Evolutionary conservation across 2,329 filamentous ascomycete genomes (phyloP).

Genomic region (Metarhizium guizhouense): DNA sequence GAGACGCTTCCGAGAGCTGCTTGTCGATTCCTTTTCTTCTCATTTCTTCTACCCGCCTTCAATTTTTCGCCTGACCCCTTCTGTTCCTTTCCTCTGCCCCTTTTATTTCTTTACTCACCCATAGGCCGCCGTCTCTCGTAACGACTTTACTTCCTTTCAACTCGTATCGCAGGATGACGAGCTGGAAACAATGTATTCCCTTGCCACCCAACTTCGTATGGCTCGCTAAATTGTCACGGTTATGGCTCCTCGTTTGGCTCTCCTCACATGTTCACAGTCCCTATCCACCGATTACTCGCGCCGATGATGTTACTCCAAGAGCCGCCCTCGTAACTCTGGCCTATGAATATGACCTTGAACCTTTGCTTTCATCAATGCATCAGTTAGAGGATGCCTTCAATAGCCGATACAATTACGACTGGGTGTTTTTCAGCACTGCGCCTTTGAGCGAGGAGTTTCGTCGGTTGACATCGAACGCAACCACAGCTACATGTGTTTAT

Average conservation of each 20-base stretch:
- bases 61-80: background rate
- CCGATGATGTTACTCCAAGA: constrained; percentile 15
- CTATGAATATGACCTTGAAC: constrained; percentile 20
- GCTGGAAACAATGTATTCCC: background rate
- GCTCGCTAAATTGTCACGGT: constrained; percentile 5
- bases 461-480: constrained; percentile 54
- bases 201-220: constrained; percentile 1
- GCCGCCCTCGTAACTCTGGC: constrained; percentile 24
- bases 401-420: constrained; percentile 73
- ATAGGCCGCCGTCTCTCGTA: background rate
- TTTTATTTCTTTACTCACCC: background rate
- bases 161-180: constrained; percentile 7
- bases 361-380: constrained; percentile 34
- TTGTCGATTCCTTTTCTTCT: background rate
- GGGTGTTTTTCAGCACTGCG: constrained; percentile 80
- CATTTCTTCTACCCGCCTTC: background rate
- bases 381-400: constrained; percentile 59
- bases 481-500: constrained; percentile 62
- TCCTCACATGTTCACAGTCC: constrained; percentile 9
- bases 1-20: background rate
- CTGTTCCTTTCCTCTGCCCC: background rate
- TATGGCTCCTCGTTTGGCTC: constrained; percentile 4
- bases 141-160: constrained; percentile 9
- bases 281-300: constrained; percentile 6
- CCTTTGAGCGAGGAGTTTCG: constrained; percentile 75